A percentile compares a stretch with the other conserved stretches of the same genome.
Evolutionary conservation across 2,329 filamentous ascomycete genomes (phyloP).

Genomic region (Nothopassalora personata): DNA sequence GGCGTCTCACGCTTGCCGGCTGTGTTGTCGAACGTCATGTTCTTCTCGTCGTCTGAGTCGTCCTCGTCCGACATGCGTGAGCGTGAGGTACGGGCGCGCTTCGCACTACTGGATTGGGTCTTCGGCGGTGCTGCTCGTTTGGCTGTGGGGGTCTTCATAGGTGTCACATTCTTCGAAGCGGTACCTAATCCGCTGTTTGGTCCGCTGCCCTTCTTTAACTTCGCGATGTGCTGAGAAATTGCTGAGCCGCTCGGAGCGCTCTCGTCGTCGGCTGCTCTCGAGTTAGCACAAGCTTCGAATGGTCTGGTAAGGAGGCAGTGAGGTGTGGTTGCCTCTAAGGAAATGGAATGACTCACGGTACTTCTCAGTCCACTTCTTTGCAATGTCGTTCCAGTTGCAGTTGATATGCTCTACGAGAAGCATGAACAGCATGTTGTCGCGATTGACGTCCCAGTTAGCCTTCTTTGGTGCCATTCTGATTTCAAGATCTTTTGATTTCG

Average conservation of each 20-base stretch:
- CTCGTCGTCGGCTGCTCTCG: slow-evolving; percentile 10
- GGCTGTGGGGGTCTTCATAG: slow-evolving; percentile 3
- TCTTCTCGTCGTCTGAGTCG: slow-evolving; percentile 22
- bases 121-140: slow-evolving; percentile 10
- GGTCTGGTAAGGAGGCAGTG: background rate
- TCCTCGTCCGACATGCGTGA: slow-evolving; percentile 24
- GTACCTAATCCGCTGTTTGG: slow-evolving; percentile 1
- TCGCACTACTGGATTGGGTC: slow-evolving; percentile 13
- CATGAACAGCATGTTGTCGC: slow-evolving; percentile 24
- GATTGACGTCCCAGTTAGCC: slow-evolving; percentile 19
- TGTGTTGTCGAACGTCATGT: slow-evolving; percentile 3
- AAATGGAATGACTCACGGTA: slow-evolving; percentile 10
- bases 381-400: slow-evolving; percentile 13
- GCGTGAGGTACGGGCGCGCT: slow-evolving; percentile 8
- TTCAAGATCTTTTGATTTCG: background rate
- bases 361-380: slow-evolving; percentile 12
- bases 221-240: slow-evolving; percentile 21
- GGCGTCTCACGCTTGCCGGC: slow-evolving; percentile 13
- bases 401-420: slow-evolving; percentile 18
- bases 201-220: slow-evolving; percentile 14
- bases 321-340: background rate
- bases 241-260: slow-evolving; percentile 16
- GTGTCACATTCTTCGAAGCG: slow-evolving; percentile 1
- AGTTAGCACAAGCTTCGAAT: slow-evolving; percentile 2
- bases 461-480: slow-evolving; percentile 13